Evolutionary conservation across 1,284 basidiomycete genomes (phyloP).

Genomic region (Cryptococcus sp.): DNA sequence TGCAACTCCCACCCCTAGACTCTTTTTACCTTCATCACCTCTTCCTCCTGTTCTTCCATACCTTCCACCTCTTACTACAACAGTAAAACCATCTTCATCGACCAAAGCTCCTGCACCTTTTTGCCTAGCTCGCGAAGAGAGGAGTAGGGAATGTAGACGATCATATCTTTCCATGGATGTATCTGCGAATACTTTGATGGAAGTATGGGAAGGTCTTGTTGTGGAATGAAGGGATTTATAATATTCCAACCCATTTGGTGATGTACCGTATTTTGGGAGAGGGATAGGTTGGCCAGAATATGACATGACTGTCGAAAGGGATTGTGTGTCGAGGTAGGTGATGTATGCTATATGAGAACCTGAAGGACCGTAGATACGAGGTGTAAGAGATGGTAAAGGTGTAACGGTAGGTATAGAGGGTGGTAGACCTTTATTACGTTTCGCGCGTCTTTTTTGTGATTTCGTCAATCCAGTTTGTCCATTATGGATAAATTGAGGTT

Average conservation of each 20-base stretch:
- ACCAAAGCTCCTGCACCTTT: conserved; percentile 66
- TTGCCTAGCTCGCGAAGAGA: conserved; percentile 50
- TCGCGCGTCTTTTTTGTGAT: conserved; percentile 13
- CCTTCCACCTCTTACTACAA: conserved; percentile 79
- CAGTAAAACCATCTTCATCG: conserved; percentile 87
- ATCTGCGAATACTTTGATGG: conserved; percentile 69
- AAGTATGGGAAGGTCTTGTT: conserved; percentile 65
- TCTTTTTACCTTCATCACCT: conserved; percentile 25
- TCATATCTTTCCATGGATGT: conserved; percentile 70
- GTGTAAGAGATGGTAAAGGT: conserved; percentile 30
- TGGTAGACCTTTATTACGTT: conserved; percentile 53
- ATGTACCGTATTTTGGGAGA: conserved; percentile 12
- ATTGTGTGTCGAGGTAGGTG: conserved; percentile 67
- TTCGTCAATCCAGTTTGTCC: conserved; percentile 39
- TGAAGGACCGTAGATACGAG: conserved; percentile 21
- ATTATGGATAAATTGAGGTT: conserved; percentile 53
- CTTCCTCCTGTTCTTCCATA: conserved; percentile 72
- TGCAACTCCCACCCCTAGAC: conserved; percentile 43
- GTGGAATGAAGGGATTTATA: conserved; percentile 62
- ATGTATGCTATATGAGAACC: conserved; percentile 60
- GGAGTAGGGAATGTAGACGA: conserved; percentile 55
- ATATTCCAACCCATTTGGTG: conserved; percentile 62
- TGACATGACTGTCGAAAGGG: conserved; percentile 60
- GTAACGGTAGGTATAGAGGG: conserved; percentile 50
- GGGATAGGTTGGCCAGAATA: conserved; percentile 42